These are phyloP conservation scores for Populus hybrid DNA, from an alignment of 441 rosid genomes.

Conservation along the genomic window DNA sequence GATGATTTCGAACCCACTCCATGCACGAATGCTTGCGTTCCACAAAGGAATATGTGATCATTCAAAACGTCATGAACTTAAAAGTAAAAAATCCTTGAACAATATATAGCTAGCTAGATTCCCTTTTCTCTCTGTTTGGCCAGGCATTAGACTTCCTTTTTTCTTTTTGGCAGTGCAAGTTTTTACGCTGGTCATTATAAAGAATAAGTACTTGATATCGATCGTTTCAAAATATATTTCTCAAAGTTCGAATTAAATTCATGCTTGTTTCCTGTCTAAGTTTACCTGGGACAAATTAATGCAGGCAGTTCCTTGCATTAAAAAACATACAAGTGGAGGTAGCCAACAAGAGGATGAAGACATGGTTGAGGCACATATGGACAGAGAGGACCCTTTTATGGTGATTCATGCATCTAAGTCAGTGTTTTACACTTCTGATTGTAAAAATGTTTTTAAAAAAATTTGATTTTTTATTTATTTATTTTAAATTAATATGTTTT, in stretches of 20 bases:
- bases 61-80: too few relatives aligned
- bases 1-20: too few relatives aligned
- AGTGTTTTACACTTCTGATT: too few relatives aligned
- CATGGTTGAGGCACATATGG: conserved; percentile 5
- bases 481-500: too few relatives aligned
- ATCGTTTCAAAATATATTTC: neutral
- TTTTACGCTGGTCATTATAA: neutral
- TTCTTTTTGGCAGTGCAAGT: neutral
- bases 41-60: too few relatives aligned
- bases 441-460: neutral
- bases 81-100: too few relatives aligned
- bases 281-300: too few relatives aligned
- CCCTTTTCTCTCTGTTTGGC: too few relatives aligned
- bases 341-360: conserved; percentile 10
- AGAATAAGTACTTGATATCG: neutral
- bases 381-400: conserved; percentile 14
- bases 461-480: neutral
- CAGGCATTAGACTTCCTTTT: too few relatives aligned
- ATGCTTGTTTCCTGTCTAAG: neutral
- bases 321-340: conserved; percentile 12
- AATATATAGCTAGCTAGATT: too few relatives aligned
- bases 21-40: too few relatives aligned
- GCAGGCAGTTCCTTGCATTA: neutral
- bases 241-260: neutral
- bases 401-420: conserved; percentile 6